A percentile compares a stretch with the other conserved stretches of the same genome.
Conservation (phyloP, 257 asterid species). For the Nicotiana benthamiana region DNA sequence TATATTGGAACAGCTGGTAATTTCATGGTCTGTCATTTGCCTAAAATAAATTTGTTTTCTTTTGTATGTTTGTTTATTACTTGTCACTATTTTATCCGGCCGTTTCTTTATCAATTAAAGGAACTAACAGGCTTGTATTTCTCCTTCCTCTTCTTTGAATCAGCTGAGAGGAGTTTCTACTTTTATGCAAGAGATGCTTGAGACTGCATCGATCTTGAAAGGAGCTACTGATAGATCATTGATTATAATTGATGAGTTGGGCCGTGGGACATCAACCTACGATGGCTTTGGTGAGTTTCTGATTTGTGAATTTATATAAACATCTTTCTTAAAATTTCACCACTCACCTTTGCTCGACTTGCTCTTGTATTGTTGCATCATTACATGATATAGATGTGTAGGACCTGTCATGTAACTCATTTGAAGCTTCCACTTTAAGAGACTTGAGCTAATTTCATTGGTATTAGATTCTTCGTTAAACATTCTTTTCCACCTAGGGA, state of each 20-base stretch:
- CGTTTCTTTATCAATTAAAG: background rate
- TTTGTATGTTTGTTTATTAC: background rate
- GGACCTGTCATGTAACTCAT: background rate
- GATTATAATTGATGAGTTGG: slow-evolving; percentile 89
- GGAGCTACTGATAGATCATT: slow-evolving; percentile 88
- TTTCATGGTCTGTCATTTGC: background rate
- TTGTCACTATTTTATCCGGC: background rate
- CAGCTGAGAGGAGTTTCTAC: slow-evolving; percentile 97
- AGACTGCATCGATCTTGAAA: slow-evolving; percentile 95
- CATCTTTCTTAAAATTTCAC: background rate
- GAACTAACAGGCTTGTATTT: slow-evolving; percentile 2
- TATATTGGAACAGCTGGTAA: background rate
- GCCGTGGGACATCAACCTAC: slow-evolving; percentile 97
- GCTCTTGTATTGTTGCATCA: background rate
- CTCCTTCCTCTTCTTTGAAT: slow-evolving; percentile 13
- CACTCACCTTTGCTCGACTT: background rate
- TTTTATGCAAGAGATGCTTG: slow-evolving; percentile 99
- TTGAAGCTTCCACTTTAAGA: background rate
- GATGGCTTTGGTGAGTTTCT: slow-evolving; percentile 92
- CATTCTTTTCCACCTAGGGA: background rate
- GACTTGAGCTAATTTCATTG: background rate
- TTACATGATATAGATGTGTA: background rate
- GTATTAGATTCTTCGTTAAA: background rate
- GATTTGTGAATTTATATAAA: background rate
- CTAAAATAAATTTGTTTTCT: background rate